These are phyloP conservation scores for Myxozyma nipponensis DNA, from an alignment of 805 yeast species.

Conservation along the genomic window DNA sequence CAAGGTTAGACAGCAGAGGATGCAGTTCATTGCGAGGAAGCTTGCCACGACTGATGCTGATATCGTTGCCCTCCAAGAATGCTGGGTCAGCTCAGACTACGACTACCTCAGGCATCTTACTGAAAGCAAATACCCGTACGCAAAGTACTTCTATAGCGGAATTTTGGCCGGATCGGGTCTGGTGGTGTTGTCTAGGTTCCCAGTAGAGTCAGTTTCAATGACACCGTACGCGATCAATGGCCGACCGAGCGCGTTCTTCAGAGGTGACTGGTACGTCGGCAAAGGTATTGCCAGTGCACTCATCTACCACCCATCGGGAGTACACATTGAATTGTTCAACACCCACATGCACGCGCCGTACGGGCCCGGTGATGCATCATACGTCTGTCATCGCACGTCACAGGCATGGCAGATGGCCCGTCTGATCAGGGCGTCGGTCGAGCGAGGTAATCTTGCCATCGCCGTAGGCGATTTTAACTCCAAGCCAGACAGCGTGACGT, in stretches of 20 bases:
- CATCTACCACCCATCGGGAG: constrained; percentile 48
- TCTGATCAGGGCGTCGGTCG: constrained; percentile 54
- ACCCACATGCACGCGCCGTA: constrained; percentile 98
- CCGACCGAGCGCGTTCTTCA: constrained; percentile 82
- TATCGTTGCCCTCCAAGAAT: constrained; percentile 87
- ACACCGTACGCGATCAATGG: constrained; percentile 91
- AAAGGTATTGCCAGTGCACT: constrained; percentile 77
- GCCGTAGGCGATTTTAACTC: constrained; percentile 93
- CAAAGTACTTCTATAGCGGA: constrained; percentile 67
- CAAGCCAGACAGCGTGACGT: constrained; percentile 79
- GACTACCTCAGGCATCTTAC: constrained; percentile 52
- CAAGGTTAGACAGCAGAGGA: constrained; percentile 59
- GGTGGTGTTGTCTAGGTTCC: constrained; percentile 76
- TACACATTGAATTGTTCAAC: constrained; percentile 69
- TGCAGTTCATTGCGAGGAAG: constrained; percentile 68
- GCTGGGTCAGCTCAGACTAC: constrained; percentile 90
- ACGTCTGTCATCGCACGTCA: constrained; percentile 82
- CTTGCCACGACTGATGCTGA: constrained; percentile 61
- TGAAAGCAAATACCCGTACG: constrained; percentile 51
- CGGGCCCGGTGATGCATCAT: constrained; percentile 82
- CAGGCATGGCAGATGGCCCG: constrained; percentile 95
- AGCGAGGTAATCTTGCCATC: constrained; percentile 78
- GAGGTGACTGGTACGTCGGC: constrained; percentile 98
- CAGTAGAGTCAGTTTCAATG: constrained; percentile 73
- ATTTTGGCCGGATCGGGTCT: constrained; percentile 91